phyloP scores from a whole-genome alignment of 495 filamentous ascomycete genomes.

The Cercophora newfieldiana region DNA sequence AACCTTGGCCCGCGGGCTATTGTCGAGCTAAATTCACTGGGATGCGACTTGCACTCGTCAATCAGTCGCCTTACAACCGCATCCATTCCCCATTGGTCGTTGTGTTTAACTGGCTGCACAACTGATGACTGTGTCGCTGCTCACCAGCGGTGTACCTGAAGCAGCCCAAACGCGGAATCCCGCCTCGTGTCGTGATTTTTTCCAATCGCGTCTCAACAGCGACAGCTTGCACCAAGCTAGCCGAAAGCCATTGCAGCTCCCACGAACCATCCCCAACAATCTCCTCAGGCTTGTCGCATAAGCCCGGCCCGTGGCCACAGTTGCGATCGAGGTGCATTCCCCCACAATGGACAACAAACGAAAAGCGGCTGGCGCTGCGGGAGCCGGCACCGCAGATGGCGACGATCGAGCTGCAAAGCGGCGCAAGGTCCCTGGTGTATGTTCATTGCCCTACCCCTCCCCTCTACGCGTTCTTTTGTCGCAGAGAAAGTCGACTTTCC shows the following conservation, averaged over 20 bases:
- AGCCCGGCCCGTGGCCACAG: background rate
- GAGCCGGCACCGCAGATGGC: constrained; percentile 38
- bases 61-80: background rate
- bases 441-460: constrained; percentile 17
- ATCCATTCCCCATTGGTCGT: background rate
- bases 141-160: background rate
- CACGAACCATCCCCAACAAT: constrained; percentile 12
- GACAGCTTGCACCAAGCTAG: constrained; percentile 21
- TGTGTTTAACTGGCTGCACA: background rate
- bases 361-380: constrained; percentile 52
- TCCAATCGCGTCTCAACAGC: constrained; percentile 28
- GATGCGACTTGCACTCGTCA: background rate
- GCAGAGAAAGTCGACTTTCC: background rate
- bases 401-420: constrained; percentile 65
- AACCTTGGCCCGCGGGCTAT: background rate
- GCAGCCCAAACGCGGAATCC: background rate
- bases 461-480: constrained; percentile 3
- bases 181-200: constrained; percentile 14
- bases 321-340: constrained; percentile 14
- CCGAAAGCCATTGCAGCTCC: constrained; percentile 23
- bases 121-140: background rate
- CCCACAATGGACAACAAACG: constrained; percentile 67
- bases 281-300: constrained; percentile 4
- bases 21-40: background rate
- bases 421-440: constrained; percentile 46